Evolutionary conservation across 129 eudicot genomes (phyloP), one percentile per base, ranked within the genome.

Genomic region (Escallonia rubra): DNA sequence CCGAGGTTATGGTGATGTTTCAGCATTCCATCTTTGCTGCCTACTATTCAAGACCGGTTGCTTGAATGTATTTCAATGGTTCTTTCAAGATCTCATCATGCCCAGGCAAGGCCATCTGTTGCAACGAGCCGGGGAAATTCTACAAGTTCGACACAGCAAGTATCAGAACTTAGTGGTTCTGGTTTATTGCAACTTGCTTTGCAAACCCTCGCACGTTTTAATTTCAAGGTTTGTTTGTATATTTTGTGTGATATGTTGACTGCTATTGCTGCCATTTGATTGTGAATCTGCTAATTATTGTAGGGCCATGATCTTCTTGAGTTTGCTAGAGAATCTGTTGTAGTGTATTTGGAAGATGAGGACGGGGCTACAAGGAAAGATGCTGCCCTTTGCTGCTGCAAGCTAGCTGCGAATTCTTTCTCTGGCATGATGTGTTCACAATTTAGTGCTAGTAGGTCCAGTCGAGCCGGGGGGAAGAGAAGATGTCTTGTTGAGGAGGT

Each of bases 261-360:
- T 44, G 12, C 4, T 67, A 59, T 60, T 40, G 40, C 4, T 69
- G 9, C 56, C 54, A 57, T 65, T 61, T 44, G 62, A 74, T 44
- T 57, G 16, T 57, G 53, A 58, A 56, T 41, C 9, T 80, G 13
- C 66, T 72, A 46, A 68, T 59, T 67, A 42, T 77, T 65, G 41
- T 65, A 92, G 98, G 98, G 95, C 46, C 98, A 89, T 59, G 95
- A 92, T 82, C 95, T 92, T 62, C 96, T 92, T 59, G 95, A 88
- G 73, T 86, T 92, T 82, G 91, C 96, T 51, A 86, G 91, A 78
- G 96, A 89, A 62, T 86, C 95, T 7, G 95, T 89, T 49, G 81
- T 89, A 54, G 48, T 81, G 43, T 92, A 88, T 82, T 70, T 92
- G 72, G 98, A 92, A 84, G 95, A 92, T 67, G 96, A 92, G 62